Percentiles rank a stretch among this genome's conserved stretches.
These are phyloP conservation scores for Candida suzukii DNA, from an alignment of 805 yeast genomes.

Conservation along the genomic window DNA sequence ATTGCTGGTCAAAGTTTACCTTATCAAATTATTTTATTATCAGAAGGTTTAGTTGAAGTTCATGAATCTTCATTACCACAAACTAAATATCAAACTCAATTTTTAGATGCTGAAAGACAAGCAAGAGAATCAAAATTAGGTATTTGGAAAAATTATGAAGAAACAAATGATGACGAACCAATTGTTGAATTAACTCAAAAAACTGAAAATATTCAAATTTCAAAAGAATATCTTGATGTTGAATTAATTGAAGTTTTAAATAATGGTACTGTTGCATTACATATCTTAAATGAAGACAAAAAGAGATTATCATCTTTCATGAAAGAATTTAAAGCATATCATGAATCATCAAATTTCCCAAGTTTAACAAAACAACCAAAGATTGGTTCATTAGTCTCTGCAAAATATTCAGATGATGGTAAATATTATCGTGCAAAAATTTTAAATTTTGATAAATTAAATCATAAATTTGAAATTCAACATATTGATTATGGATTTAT, in stretches of 20 bases:
- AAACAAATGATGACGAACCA: constrained; percentile 21
- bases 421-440: constrained; percentile 56
- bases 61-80: constrained; percentile 60
- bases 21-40: constrained; percentile 49
- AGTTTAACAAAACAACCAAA: constrained; percentile 35
- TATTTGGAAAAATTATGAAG: constrained; percentile 56
- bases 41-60: constrained; percentile 55
- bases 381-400: constrained; percentile 49
- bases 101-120: constrained; percentile 52
- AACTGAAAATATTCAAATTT: constrained; percentile 18
- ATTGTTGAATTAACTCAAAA: constrained; percentile 10
- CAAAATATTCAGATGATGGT: constrained; percentile 43
- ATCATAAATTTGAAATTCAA: constrained; percentile 40
- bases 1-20: constrained; percentile 45
- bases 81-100: constrained; percentile 46
- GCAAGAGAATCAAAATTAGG: constrained; percentile 56
- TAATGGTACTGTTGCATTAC: constrained; percentile 40
- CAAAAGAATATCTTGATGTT: constrained; percentile 39
- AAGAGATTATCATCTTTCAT: constrained; percentile 37
- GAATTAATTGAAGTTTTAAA: constrained; percentile 43
- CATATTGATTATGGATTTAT: constrained; percentile 58
- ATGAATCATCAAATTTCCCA: constrained; percentile 23
- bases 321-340: constrained; percentile 39
- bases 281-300: constrained; percentile 31
- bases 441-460: constrained; percentile 34